These are phyloP conservation scores for Inga leiocalycina DNA, from an alignment of 306 rosid species.

Conservation along the genomic window DNA sequence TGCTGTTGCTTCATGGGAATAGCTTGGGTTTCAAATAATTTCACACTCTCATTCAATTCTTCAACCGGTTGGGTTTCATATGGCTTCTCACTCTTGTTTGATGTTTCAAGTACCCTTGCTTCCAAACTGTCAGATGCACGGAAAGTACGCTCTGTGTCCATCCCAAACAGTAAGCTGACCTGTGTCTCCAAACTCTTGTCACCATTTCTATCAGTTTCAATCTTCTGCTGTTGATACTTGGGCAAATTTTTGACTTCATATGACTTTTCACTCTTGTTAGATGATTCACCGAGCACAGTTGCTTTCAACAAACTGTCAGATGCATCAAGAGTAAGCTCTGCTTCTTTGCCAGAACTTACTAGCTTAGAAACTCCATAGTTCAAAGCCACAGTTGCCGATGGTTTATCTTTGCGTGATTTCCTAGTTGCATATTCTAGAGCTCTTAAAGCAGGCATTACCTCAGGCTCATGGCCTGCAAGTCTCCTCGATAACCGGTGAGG, in stretches of 20 bases:
- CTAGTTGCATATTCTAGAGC: slow-evolving; percentile 36
- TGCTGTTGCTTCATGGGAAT: slow-evolving; percentile 35
- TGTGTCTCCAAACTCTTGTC: slow-evolving; percentile 1
- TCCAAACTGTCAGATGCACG: slow-evolving; percentile 25
- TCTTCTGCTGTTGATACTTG: slow-evolving; percentile 35
- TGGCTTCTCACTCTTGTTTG: not conserved
- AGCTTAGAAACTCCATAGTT: slow-evolving; percentile 35
- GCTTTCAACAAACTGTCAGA: slow-evolving; percentile 26
- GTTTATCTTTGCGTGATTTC: slow-evolving; percentile 27
- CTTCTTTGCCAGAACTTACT: slow-evolving; percentile 13
- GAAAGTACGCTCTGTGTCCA: not conserved
- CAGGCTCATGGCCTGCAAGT: slow-evolving; percentile 43
- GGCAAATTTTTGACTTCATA: slow-evolving; percentile 33
- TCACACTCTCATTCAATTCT: not conserved
- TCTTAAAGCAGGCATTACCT: slow-evolving; percentile 44
- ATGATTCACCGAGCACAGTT: slow-evolving; percentile 24
- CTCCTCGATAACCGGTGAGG: slow-evolving; percentile 52
- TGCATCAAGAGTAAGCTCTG: slow-evolving; percentile 29
- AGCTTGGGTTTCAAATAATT: slow-evolving; percentile 26
- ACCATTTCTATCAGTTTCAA: slow-evolving; percentile 36
- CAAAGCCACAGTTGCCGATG: slow-evolving; percentile 32
- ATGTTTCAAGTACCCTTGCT: not conserved
- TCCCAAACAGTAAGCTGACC: slow-evolving; percentile 1
- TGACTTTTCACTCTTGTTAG: slow-evolving; percentile 33
- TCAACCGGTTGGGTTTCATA: not conserved